A percentile compares a stretch with the other conserved stretches of the same genome.
phyloP scores from a whole-genome alignment of 768 basidiomycete species.

The Phylloporus scabripes region DNA sequence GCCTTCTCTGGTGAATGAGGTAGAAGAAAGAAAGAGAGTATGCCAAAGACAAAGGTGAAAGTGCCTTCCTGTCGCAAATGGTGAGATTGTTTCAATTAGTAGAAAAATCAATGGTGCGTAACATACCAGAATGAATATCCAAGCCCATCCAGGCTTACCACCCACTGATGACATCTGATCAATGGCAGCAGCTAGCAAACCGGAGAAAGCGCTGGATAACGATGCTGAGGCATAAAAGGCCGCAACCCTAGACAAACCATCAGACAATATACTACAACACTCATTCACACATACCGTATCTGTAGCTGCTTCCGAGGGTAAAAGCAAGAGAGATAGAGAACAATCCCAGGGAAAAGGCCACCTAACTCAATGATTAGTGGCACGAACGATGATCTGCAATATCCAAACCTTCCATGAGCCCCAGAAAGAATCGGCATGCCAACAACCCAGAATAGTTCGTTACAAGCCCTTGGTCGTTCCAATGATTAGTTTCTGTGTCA shows the following conservation, averaged over 20 bases:
- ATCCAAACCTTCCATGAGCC: conserved; percentile 51
- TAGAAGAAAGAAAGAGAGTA: conserved; percentile 44
- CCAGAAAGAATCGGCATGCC: conserved; percentile 44
- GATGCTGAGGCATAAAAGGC: conserved; percentile 41
- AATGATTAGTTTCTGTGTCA: background rate
- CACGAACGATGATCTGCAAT: background rate
- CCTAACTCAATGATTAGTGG: conserved; percentile 29
- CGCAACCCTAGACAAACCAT: conserved; percentile 30
- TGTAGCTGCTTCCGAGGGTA: conserved; percentile 31
- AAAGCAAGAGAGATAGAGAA: conserved; percentile 52
- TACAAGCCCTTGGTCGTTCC: conserved; percentile 35
- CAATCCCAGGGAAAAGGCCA: conserved; percentile 53
- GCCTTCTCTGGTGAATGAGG: conserved; percentile 41
- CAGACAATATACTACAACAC: conserved; percentile 1
- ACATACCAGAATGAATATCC: conserved; percentile 51
- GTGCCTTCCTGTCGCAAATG: conserved; percentile 42
- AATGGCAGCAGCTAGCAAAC: conserved; percentile 58
- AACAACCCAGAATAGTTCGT: conserved; percentile 49
- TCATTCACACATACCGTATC: conserved; percentile 9
- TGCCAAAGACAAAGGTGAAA: conserved; percentile 57
- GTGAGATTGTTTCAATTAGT: background rate
- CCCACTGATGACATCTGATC: conserved; percentile 48
- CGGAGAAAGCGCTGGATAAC: conserved; percentile 57
- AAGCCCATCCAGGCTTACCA: conserved; percentile 54
- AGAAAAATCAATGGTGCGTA: background rate